phyloP scores from a whole-genome alignment of 192 early-diverging fungal species.

The Geranomyces michiganensis region DNA sequence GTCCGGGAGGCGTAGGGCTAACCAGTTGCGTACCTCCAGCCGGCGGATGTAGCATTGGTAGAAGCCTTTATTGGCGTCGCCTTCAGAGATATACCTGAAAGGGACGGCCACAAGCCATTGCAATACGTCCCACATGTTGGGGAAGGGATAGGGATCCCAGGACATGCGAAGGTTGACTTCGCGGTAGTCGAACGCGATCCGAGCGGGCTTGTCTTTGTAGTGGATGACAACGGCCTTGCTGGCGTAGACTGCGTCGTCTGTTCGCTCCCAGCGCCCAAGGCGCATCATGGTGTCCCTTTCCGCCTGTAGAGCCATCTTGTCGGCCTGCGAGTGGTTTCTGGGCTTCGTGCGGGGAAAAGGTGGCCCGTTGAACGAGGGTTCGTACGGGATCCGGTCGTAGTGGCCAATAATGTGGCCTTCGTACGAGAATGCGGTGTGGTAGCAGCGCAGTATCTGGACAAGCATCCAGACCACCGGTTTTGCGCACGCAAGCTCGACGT shows the following conservation, averaged over 20 bases:
- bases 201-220: slow-evolving; percentile 2
- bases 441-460: not conserved
- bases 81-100: not conserved
- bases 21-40: slow-evolving; percentile 2
- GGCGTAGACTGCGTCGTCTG: not conserved
- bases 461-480: not conserved
- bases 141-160: slow-evolving; percentile 3
- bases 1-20: slow-evolving; percentile 9
- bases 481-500: not conserved
- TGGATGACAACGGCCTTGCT: slow-evolving; percentile 1
- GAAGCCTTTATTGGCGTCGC: slow-evolving; percentile 22
- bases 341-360: not conserved
- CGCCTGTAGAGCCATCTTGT: not conserved
- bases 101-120: slow-evolving; percentile 3
- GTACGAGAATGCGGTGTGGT: not conserved
- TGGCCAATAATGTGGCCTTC: slow-evolving; percentile 8
- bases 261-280: not conserved
- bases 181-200: slow-evolving; percentile 7
- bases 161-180: not conserved
- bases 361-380: not conserved
- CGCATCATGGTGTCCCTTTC: slow-evolving; percentile 13
- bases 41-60: slow-evolving; percentile 3
- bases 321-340: not conserved
- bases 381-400: not conserved
- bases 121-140: slow-evolving; percentile 3